phyloP scores from a whole-genome alignment of 441 rosid species.

The Geranium incanum region DNA sequence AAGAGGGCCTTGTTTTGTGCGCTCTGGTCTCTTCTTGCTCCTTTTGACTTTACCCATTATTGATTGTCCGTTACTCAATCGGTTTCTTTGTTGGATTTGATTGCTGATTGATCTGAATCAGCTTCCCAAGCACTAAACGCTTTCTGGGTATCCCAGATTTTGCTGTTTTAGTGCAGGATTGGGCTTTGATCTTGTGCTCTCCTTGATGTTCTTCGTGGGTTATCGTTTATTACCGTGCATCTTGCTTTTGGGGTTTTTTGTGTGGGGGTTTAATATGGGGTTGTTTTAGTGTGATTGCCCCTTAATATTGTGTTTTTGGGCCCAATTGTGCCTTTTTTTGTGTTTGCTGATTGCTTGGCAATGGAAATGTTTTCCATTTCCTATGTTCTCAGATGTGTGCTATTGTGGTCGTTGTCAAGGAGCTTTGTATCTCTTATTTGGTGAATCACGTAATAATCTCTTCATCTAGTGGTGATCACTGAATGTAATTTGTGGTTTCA shows the following conservation, averaged over 20 bases:
- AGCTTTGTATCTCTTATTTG: not conserved
- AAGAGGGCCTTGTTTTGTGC: slow-evolving; percentile 6
- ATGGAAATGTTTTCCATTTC: not conserved
- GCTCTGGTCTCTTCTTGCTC: slow-evolving; percentile 15
- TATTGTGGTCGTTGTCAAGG: not conserved
- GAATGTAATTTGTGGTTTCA: not conserved
- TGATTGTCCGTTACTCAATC: not conserved
- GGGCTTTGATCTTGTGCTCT: not conserved
- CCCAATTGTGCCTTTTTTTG: not conserved
- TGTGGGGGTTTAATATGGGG: not conserved
- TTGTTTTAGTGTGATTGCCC: not conserved
- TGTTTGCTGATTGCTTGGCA: not conserved
- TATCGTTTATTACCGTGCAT: not conserved
- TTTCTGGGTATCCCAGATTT: not conserved
- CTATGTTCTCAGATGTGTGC: not conserved
- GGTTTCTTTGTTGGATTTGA: not conserved
- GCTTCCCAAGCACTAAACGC: not conserved
- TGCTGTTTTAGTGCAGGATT: not conserved
- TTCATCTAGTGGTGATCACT: not conserved
- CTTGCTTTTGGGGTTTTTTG: not conserved
- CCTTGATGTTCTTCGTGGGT: not conserved
- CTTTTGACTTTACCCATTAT: slow-evolving; percentile 10
- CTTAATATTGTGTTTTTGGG: no score
- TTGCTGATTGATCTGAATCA: not conserved
- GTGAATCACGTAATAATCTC: not conserved